Evolutionary conservation across 306 rosid genomes (phyloP), one percentile per base, ranked within the genome.

Genomic region (Argentina anserina): DNA sequence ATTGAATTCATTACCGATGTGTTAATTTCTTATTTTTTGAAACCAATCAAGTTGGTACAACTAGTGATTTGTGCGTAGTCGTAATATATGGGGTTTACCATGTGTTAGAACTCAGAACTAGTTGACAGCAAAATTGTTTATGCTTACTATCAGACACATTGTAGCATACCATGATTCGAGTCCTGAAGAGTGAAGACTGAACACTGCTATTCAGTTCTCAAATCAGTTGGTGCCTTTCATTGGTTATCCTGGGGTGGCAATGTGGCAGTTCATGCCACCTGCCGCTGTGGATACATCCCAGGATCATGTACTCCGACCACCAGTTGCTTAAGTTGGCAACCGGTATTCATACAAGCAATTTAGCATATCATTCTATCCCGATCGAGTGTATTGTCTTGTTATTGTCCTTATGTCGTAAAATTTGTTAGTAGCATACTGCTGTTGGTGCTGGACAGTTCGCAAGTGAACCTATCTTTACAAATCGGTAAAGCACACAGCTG

Each of bases 231-330:
- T 93, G 76, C 98, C 97, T 34, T 86, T 89, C 87, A 76, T 90
- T 34, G 78, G 96, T 50, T 93, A 93, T 75, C 98, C 98, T 0
- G 94, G 97, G 34, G 94, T 93, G 36, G 96, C 94, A 77, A 89
- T 93, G 98, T 93, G 98, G 98, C 98, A 93, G 74, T 93, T 93
- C 82, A 86, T 91, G 98, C 97, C 97, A 7, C 97, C 97, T 2
- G 98, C 98, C 3, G 78, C 97, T 0, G 90, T 91, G 83, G 98
- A 91, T 81, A 93, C 96, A 66, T 93, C 98, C 40, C 96, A 93
- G 90, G 98, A 93, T 84, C 98, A 93, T 55, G 96, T 87, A 6
- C 97, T 87, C 87, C 97, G 98, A 46, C 96, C 98, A 26, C 98
- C 98, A 7, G 98, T 89, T 55, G 98, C 98, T 67, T 93, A 89